Evolutionary conservation across 495 filamentous ascomycete genomes (phyloP), one percentile per base, ranked within the genome.

Genomic region (Aspergillus nanangensis): DNA sequence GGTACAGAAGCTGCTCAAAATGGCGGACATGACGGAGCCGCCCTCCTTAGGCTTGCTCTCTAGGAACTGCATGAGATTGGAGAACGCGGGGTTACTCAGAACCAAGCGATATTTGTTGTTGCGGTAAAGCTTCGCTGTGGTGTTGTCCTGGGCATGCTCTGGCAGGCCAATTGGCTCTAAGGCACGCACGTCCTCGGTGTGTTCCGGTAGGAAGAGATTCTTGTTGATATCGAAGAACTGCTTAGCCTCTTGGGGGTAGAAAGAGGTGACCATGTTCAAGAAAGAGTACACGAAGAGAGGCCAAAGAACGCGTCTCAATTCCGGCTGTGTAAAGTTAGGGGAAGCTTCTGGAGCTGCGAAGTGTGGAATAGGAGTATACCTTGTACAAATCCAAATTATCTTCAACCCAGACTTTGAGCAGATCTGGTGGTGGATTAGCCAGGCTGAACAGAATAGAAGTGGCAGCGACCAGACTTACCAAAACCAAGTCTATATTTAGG

Each of bases 201-300:
- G 88, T 21, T 84, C 78, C 1, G 77, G 76, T 34, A 85, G 78
- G 50, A 97, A 96, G 43, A 79, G 72, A 23, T 72, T 65, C 47
- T 80, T 79, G 60, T 86, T 82, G 17, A 72, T 60, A 19, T 78
- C 70, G 39, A 95, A 83, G 52, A 94, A 89, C 3, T 75, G 63
- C 49, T 84, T 77, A 11, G 81, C 81, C 40, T 95, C 88, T 27
- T 76, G 78, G 15, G 74, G 66, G 51, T 84, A 86, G 48, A 78
- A 82, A 9, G 88, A 82, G n/a, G 68, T 70, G n/a, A 91, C 77
- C 37, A 96, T 81, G 51, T 88, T 79, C 5, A 97, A 66, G 56
- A 87, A 96, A 0, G 90, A 93, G 65, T 98, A 92, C 17, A 96
- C 86, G 57, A 96, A 97, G 0, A 94, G 68, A 1, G 93, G 94